Evolutionary conservation across 768 basidiomycete species (phyloP), one percentile per base, ranked within the genome.

Genomic region (Termitomyces sp.): DNA sequence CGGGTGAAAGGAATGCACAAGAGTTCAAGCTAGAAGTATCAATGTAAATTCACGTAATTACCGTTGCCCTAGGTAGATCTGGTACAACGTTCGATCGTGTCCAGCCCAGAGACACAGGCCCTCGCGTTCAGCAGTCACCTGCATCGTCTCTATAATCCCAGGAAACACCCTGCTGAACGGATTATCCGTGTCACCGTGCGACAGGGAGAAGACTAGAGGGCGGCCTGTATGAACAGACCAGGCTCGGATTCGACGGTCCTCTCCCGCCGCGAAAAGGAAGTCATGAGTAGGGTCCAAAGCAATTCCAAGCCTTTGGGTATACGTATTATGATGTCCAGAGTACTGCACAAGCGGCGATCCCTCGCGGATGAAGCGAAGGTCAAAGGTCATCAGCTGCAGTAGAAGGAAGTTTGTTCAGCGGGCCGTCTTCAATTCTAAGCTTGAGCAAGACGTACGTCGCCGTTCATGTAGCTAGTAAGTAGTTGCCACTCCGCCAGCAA

Each of bases 241-340:
- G 3, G 78, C 79, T 23, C 86, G 81, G 56, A 91, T 77, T 32
- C 75, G 76, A 42, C 70, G 60, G 67, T 92, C 89, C 59, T 83
- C 78, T 10, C 88, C 88, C 0, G 85, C 85, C 9, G 85, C 84
- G 57, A 88, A 88, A 17, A 92, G 64, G 49, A 85, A 79, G 28
- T 80, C 73, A 47, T 85, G 75, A 8, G 67, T 58, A 0, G 82
- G 79, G 60, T 89, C 87, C 17, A 82, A 63, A 1, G 79, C 72
- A 6, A 89, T 73, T 5, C 88, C 88, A 55, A 85, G 68, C 61
- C 72, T 76, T 21, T 68, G 70, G 6, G 72, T 78, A 61, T 80
- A 75, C 1, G 76, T 70, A 60, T 87, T 88, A n/a, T 79, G 67
- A 59, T 89, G 83, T 1, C 85, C 88, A 10, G 66, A 59, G 57